Percentiles rank a stretch among this genome's conserved stretches.
phyloP scores from a whole-genome alignment of 169 alveolate genomes.

The Plasmodium knowlesi region DNA sequence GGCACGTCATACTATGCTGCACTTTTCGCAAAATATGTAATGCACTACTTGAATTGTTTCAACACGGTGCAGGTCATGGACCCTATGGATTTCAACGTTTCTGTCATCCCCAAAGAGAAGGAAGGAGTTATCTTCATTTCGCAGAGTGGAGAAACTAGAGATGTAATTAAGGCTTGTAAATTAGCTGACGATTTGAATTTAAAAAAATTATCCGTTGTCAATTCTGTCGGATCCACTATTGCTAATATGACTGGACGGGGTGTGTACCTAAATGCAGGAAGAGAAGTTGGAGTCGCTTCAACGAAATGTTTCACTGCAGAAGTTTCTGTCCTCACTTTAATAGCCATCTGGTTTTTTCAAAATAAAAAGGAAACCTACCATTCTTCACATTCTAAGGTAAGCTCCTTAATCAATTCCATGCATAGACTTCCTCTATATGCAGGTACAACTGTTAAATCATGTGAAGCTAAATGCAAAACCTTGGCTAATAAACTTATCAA shows the following conservation, averaged over 20 bases:
- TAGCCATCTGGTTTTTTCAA: constrained; percentile 91
- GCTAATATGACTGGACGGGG: constrained; percentile 94
- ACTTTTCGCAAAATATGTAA: constrained; percentile 89
- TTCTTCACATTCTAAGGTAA: constrained; percentile 16
- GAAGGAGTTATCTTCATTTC: constrained; percentile 93
- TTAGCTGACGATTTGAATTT: constrained; percentile 87
- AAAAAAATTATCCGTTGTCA: constrained; percentile 90
- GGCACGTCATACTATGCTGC: constrained; percentile 95
- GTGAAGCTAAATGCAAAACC: constrained; percentile 46
- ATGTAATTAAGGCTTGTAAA: constrained; percentile 87
- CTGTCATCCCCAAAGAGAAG: constrained; percentile 78
- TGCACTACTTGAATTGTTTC: constrained; percentile 89
- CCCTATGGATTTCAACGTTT: constrained; percentile 90
- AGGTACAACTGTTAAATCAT: constrained; percentile 50
- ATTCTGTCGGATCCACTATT: constrained; percentile 91
- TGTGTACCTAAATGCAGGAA: constrained; percentile 96
- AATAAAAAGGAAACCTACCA: constrained; percentile 55
- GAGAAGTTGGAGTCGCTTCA: constrained; percentile 98
- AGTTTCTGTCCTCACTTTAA: constrained; percentile 87
- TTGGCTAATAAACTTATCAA: constrained; percentile 62
- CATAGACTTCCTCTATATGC: constrained; percentile 69
- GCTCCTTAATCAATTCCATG: constrained; percentile 51
- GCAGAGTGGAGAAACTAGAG: constrained; percentile 98
- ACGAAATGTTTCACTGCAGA: constrained; percentile 97
- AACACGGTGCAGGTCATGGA: constrained; percentile 91